phyloP scores from a whole-genome alignment of 2,329 filamentous ascomycete genomes.

The Orbilia oligospora region DNA sequence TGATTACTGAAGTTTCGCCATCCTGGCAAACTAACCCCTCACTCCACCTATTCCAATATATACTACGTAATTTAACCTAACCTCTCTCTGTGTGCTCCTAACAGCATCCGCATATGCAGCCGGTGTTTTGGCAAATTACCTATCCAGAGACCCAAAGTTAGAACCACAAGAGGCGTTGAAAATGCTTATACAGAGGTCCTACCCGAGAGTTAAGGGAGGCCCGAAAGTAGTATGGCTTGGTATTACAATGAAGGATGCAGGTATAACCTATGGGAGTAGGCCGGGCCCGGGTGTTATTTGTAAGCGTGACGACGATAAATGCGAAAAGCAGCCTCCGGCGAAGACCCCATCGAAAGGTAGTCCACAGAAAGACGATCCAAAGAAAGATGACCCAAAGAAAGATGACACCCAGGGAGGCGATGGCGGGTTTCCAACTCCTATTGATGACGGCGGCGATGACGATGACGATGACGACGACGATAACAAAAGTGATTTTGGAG shows the following conservation, averaged over 20 bases:
- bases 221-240: constrained; percentile 44
- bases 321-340: not conserved
- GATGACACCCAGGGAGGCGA: not conserved
- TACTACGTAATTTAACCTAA: not conserved
- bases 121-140: constrained; percentile 37
- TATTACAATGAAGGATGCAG: not conserved
- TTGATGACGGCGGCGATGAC: not conserved
- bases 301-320: not conserved
- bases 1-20: too few species aligned
- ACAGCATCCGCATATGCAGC: constrained; percentile 40
- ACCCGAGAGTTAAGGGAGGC: constrained; percentile 5
- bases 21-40: not conserved
- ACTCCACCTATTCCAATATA: too few species aligned
- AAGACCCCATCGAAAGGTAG: not conserved
- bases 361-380: too few species aligned
- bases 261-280: too few species aligned
- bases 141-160: not conserved
- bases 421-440: not conserved
- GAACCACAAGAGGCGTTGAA: not conserved
- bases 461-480: not conserved
- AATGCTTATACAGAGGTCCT: constrained; percentile 6
- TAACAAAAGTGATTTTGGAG: too few species aligned
- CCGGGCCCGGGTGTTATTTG: not conserved
- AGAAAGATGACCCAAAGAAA: too few species aligned
- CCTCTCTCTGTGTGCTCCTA: not conserved